Evolutionary conservation across 2,329 filamentous ascomycete species (phyloP).

Genomic region (Pestalotiopsis sp.): DNA sequence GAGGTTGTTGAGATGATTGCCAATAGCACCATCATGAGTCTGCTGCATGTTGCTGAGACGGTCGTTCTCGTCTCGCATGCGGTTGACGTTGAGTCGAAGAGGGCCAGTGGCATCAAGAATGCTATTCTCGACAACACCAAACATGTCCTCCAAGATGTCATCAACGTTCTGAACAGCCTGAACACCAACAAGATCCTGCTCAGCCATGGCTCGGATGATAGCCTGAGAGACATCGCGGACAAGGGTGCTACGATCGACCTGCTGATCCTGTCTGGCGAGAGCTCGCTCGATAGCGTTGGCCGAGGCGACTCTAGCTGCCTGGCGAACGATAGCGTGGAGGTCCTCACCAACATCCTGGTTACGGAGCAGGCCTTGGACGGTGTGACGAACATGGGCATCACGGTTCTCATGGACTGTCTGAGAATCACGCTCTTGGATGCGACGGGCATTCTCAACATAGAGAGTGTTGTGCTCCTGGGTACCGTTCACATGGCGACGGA

Average conservation of each 20-base stretch:
- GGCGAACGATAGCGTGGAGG: constrained; percentile 27
- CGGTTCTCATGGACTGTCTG: constrained; percentile 21
- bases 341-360: constrained; percentile 24
- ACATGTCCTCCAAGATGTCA: constrained; percentile 25
- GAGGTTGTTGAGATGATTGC: constrained; percentile 7
- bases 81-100: constrained; percentile 15
- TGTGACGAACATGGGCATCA: constrained; percentile 21
- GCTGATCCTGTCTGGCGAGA: constrained; percentile 30
- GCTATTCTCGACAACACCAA: constrained; percentile 23
- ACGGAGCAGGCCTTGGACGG: constrained; percentile 24
- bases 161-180: too few relatives aligned
- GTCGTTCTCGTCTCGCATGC: too few relatives aligned
- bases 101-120: constrained; percentile 19
- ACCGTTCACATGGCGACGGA: not conserved
- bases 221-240: constrained; percentile 27
- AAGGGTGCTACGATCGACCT: too few relatives aligned
- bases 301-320: constrained; percentile 20
- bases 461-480: constrained; percentile 25
- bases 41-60: too few relatives aligned
- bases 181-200: constrained; percentile 27
- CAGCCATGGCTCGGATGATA: constrained; percentile 36
- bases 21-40: too few relatives aligned
- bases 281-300: constrained; percentile 35
- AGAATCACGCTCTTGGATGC: constrained; percentile 38
- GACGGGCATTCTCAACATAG: constrained; percentile 32